Percentiles rank a stretch among this genome's conserved stretches.
Conservation (phyloP, 2,329 filamentous ascomycete genomes). For the Colletotrichum tropicicola region DNA sequence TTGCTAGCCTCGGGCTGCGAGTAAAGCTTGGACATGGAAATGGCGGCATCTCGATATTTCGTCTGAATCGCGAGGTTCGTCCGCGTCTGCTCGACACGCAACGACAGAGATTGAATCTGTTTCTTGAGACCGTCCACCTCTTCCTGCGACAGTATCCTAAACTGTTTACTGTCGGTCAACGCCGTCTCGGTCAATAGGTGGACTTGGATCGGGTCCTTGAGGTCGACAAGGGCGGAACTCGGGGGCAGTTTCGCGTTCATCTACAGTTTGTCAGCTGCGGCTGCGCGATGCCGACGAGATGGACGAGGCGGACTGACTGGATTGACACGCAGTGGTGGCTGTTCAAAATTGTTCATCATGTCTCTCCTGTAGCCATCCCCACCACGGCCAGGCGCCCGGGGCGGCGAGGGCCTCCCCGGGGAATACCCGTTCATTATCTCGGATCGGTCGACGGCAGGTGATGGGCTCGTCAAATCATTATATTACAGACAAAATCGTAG, state of each 20-base stretch:
- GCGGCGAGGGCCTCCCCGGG: conserved; percentile 40
- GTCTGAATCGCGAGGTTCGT: conserved; percentile 88
- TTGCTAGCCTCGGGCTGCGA: conserved; percentile 61
- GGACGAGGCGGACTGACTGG: conserved; percentile 55
- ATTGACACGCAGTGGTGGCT: conserved; percentile 61
- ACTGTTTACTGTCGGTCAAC: conserved; percentile 85
- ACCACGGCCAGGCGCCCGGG: conserved; percentile 45
- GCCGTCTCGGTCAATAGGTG: conserved; percentile 95
- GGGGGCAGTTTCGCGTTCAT: conserved; percentile 60
- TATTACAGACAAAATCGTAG: conserved; percentile 18
- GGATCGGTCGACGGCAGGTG: conserved; percentile 2
- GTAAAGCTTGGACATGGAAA: conserved; percentile 85
- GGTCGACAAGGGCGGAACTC: conserved; percentile 66
- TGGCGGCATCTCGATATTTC: conserved; percentile 93
- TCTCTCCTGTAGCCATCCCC: conserved; percentile 68
- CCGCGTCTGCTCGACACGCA: conserved; percentile 83
- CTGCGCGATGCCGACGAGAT: background rate
- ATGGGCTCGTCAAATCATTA: conserved; percentile 29
- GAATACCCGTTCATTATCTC: conserved; percentile 50
- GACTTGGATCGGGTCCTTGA: conserved; percentile 80
- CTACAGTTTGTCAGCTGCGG: conserved; percentile 43
- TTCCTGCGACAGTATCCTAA: conserved; percentile 86
- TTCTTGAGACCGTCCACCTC: conserved; percentile 94
- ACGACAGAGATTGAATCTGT: conserved; percentile 75
- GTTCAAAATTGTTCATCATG: conserved; percentile 62